Percentiles rank a stretch among this genome's conserved stretches.
Evolutionary conservation across 2,329 filamentous ascomycete species (phyloP).

Genomic region (Penicillium brevicompactum): DNA sequence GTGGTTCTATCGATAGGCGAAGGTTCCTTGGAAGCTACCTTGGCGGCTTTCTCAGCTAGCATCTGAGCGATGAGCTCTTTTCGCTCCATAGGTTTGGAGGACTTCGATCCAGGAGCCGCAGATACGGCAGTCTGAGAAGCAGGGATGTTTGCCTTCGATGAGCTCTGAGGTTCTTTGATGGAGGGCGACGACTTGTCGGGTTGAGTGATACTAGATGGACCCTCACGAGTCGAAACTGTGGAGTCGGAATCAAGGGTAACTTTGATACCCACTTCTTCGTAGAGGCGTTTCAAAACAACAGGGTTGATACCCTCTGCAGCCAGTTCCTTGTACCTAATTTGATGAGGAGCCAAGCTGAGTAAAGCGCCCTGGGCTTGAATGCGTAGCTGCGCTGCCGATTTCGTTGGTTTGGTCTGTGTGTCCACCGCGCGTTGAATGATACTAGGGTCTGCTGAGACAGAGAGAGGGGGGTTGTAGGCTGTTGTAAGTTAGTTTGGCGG

Average conservation of each 20-base stretch:
- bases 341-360: conserved; percentile 61
- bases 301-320: conserved; percentile 72
- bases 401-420: background rate
- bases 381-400: conserved; percentile 42
- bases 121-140: conserved; percentile 7
- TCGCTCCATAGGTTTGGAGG: conserved; percentile 60
- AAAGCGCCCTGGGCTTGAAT: conserved; percentile 66
- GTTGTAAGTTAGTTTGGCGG: conserved; percentile 22
- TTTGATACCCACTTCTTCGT: conserved; percentile 67
- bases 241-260: conserved; percentile 23
- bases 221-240: background rate
- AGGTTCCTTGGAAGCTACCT: conserved; percentile 34
- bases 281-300: conserved; percentile 63
- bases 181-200: background rate
- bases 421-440: conserved; percentile 14
- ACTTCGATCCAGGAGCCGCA: conserved; percentile 10
- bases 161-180: background rate
- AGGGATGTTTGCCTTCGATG: background rate
- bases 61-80: conserved; percentile 77
- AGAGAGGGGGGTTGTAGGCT: conserved; percentile 40
- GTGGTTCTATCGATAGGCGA: conserved; percentile 7
- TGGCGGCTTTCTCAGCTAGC: conserved; percentile 71
- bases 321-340: conserved; percentile 73
- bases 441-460: conserved; percentile 24
- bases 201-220: background rate